phyloP scores from a whole-genome alignment of 2,329 filamentous ascomycete genomes.

The Fusarium succisae region DNA sequence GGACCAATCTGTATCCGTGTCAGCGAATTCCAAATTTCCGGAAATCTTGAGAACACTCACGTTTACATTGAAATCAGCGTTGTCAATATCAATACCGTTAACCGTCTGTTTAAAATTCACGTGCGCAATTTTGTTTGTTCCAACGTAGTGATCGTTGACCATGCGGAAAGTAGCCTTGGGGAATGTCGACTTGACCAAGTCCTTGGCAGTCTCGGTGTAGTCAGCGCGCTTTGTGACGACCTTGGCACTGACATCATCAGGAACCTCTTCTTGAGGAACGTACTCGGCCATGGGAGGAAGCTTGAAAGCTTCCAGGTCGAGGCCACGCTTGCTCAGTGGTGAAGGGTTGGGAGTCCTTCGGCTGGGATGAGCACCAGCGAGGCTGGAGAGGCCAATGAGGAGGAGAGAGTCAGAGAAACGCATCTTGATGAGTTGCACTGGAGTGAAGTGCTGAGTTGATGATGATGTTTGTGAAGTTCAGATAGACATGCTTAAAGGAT shows the following conservation, averaged over 20 bases:
- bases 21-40: not conserved
- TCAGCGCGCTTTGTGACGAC: slow-evolving; percentile 41
- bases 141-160: slow-evolving; percentile 62
- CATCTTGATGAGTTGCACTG: slow-evolving; percentile 32
- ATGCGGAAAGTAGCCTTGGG: slow-evolving; percentile 59
- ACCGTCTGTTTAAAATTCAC: slow-evolving; percentile 68
- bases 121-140: slow-evolving; percentile 64
- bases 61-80: slow-evolving; percentile 69
- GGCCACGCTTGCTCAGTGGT: slow-evolving; percentile 41
- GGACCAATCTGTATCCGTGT: slow-evolving; percentile 50
- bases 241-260: slow-evolving; percentile 36
- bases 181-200: slow-evolving; percentile 52
- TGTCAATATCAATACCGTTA: slow-evolving; percentile 68
- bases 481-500: fast-evolving
- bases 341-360: slow-evolving; percentile 38
- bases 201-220: slow-evolving; percentile 56
- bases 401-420: slow-evolving; percentile 43
- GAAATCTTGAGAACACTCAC: slow-evolving; percentile 48
- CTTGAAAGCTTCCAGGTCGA: slow-evolving; percentile 48
- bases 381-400: slow-evolving; percentile 48
- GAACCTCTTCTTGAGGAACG: slow-evolving; percentile 29
- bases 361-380: slow-evolving; percentile 48
- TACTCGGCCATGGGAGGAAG: slow-evolving; percentile 47
- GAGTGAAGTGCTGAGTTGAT: not conserved
- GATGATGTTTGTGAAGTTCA: not conserved